Percentiles rank a stretch among this genome's conserved stretches.
phyloP scores from a whole-genome alignment of 352 stramenopile species.

The Albugo laibachii region DNA sequence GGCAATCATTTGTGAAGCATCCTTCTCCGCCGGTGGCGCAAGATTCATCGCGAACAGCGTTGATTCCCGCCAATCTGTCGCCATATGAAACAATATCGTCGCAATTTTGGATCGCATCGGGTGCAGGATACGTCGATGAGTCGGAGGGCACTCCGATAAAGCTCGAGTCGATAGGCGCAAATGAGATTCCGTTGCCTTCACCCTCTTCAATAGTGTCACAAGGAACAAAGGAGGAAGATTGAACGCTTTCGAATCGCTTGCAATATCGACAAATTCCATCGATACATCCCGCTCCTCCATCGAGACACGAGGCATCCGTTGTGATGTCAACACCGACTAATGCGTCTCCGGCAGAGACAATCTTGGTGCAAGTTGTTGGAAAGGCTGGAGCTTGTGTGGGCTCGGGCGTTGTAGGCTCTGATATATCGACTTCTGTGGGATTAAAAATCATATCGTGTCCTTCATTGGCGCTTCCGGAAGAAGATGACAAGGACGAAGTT shows the following conservation, averaged over 20 bases:
- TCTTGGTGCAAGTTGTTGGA: neutral
- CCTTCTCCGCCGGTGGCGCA: slow-evolving; percentile 9
- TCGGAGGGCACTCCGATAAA: neutral
- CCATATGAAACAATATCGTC: slow-evolving; percentile 5
- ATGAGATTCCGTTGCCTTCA: neutral
- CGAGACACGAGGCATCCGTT: slow-evolving; percentile 3
- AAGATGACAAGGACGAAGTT: too few species aligned
- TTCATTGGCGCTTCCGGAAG: too few species aligned
- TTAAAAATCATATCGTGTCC: too few species aligned
- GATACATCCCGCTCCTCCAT: slow-evolving; percentile 12
- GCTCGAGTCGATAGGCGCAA: neutral
- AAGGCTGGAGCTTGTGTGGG: neutral
- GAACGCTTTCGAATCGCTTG: slow-evolving; percentile 8
- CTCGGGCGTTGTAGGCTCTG: neutral
- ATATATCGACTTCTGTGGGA: neutral
- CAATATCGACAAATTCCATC: slow-evolving; percentile 7
- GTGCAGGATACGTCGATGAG: neutral
- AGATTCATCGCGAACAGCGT: slow-evolving; percentile 5
- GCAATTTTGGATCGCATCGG: neutral
- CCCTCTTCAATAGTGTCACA: neutral
- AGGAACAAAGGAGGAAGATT: slow-evolving; percentile 6
- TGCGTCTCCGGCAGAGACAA: slow-evolving; percentile 3
- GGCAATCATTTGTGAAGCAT: slow-evolving; percentile 10
- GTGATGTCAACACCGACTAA: slow-evolving; percentile 3
- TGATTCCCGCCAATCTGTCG: slow-evolving; percentile 7